phyloP scores from a whole-genome alignment of 108 stramenopile genomes.

The Asterionellopsis glacialis region DNA sequence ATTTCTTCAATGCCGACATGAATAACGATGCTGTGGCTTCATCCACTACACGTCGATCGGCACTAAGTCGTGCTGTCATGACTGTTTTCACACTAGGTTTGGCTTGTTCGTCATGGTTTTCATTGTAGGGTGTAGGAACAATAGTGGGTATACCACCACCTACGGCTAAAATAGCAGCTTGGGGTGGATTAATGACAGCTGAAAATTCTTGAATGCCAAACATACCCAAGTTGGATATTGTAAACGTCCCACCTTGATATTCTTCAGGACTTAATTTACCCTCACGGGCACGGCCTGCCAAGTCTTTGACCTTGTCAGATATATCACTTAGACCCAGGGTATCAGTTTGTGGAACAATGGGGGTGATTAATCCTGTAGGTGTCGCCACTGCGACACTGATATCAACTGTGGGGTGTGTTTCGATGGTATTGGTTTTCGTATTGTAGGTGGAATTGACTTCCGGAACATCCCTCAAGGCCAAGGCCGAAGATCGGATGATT shows the following conservation, averaged over 20 bases:
- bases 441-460: constrained; percentile 79
- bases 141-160: constrained; percentile 87
- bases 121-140: constrained; percentile 63
- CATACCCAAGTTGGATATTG: constrained; percentile 98
- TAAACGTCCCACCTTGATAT: constrained; percentile 97
- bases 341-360: constrained; percentile 87
- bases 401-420: constrained; percentile 80
- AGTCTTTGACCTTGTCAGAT: constrained; percentile 75
- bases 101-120: constrained; percentile 38
- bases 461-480: constrained; percentile 95
- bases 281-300: constrained; percentile 76
- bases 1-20: constrained; percentile 84
- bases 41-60: constrained; percentile 97
- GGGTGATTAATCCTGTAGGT: constrained; percentile 92
- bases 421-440: constrained; percentile 36
- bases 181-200: constrained; percentile 99
- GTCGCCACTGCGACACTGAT: constrained; percentile 98
- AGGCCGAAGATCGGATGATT: constrained; percentile 93
- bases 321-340: constrained; percentile 81
- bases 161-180: constrained; percentile 96
- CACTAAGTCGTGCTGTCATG: constrained; percentile 95
- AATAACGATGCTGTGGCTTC: constrained; percentile 93
- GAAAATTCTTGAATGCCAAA: constrained; percentile 96
- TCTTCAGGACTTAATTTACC: constrained; percentile 89
- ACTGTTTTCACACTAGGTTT: constrained; percentile 50